Conservation (phyloP, 305 asterid genomes). For the Lippia alba region DNA sequence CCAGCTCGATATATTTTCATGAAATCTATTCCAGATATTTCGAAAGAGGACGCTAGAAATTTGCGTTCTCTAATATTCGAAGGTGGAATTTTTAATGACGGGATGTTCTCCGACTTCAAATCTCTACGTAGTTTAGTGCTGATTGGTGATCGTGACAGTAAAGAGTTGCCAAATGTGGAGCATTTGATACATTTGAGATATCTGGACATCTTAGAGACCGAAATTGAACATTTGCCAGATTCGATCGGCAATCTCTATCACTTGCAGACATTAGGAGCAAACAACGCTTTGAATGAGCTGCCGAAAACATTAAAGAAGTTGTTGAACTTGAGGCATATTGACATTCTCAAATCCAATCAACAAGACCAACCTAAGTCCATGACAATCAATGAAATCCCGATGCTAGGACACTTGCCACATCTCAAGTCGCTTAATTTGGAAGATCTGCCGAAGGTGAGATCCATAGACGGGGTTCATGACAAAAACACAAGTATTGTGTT, state of each 20-base stretch:
- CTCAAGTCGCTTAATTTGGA: conserved; percentile 25
- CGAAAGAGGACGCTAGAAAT: not conserved
- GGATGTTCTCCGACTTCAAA: conserved; percentile 7
- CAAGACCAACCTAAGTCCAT: not conserved
- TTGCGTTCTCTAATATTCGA: conserved; percentile 13
- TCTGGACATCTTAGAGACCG: not conserved
- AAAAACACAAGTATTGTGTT: too few species aligned
- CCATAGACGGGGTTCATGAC: not conserved
- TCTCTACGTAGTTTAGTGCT: conserved; percentile 10
- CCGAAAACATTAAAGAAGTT: not conserved
- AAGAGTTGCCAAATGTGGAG: conserved; percentile 7
- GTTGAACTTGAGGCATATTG: conserved; percentile 33
- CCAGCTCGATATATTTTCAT: conserved; percentile 3
- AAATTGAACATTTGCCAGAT: not conserved
- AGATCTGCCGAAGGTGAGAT: not conserved
- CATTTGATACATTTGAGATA: conserved; percentile 26
- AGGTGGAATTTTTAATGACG: not conserved
- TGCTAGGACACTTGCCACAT: conserved; percentile 40
- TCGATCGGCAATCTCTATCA: conserved; percentile 6
- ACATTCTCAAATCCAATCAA: not conserved
- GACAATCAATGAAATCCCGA: conserved; percentile 31
- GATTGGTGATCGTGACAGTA: too few species aligned
- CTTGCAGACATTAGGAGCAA: not conserved
- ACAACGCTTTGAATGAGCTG: not conserved
- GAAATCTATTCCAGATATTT: not conserved